A percentile compares a stretch with the other conserved stretches of the same genome.
These are phyloP conservation scores for Zizania palustris DNA, from an alignment of 202 grass and related monocot genomes.

Conservation along the genomic window DNA sequence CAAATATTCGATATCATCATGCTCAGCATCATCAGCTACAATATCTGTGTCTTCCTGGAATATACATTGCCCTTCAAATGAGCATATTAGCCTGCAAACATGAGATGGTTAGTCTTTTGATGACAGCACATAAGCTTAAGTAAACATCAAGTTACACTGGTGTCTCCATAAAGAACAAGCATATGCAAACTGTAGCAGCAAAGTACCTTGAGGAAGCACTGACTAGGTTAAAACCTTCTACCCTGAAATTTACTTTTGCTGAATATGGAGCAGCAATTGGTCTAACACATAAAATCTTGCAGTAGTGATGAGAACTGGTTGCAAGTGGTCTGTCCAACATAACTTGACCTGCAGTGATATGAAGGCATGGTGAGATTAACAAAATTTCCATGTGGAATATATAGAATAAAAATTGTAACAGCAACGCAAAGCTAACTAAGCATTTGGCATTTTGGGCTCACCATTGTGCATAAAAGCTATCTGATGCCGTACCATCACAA, in stretches of 20 bases:
- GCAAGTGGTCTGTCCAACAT: conserved; percentile 71
- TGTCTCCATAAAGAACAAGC: conserved; percentile 30
- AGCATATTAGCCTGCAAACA: conserved; percentile 81
- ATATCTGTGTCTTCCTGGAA: conserved; percentile 67
- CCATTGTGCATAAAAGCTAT: conserved; percentile 87
- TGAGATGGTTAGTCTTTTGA: conserved; percentile 28
- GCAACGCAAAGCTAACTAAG: conserved; percentile 11
- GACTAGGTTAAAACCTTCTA: conserved; percentile 76
- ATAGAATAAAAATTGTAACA: conserved; percentile 31
- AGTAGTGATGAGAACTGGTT: conserved; percentile 55
- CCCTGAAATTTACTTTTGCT: conserved; percentile 58
- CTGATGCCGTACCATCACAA: conserved; percentile 64
- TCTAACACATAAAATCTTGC: conserved; percentile 70
- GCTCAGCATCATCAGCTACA: conserved; percentile 45
- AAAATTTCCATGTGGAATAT: conserved; percentile 27
- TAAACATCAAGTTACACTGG: conserved; percentile 17
- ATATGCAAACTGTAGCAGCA: conserved; percentile 17
- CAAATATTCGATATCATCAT: conserved; percentile 52
- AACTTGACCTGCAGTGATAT: conserved; percentile 69
- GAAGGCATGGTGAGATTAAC: conserved; percentile 30
- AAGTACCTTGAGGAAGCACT: conserved; percentile 67
- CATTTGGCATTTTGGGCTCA: conserved; percentile 49
- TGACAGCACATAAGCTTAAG: conserved; percentile 21
- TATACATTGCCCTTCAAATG: conserved; percentile 73
- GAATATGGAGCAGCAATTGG: conserved; percentile 77